Evolutionary conservation across 768 basidiomycete species (phyloP).

Genomic region (Leccinum ochraceum): DNA sequence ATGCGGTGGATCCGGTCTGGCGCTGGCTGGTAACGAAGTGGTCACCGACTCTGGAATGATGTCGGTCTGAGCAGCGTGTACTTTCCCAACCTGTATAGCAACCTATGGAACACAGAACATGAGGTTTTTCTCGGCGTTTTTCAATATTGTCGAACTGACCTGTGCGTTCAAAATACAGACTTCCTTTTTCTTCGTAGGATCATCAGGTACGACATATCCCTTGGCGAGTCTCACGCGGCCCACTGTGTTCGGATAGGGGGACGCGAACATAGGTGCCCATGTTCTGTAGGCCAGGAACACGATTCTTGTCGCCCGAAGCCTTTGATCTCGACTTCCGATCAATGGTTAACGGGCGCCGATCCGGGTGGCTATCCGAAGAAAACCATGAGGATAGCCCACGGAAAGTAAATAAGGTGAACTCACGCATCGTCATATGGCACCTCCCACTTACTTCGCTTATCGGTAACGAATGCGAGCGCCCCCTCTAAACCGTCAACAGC

Average conservation of each 20-base stretch:
- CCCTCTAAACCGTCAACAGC: slow-evolving; percentile 41
- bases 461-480: slow-evolving; percentile 65
- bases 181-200: slow-evolving; percentile 38
- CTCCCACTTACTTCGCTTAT: slow-evolving; percentile 54
- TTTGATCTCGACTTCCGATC: slow-evolving; percentile 47
- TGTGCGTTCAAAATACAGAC: slow-evolving; percentile 66
- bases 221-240: slow-evolving; percentile 51
- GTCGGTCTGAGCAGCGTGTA: slow-evolving; percentile 56
- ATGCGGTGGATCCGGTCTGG: slow-evolving; percentile 20
- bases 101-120: slow-evolving; percentile 36
- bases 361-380: slow-evolving; percentile 38
- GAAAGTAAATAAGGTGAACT: slow-evolving; percentile 22
- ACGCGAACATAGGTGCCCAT: slow-evolving; percentile 49
- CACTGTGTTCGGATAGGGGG: slow-evolving; percentile 25
- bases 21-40: slow-evolving; percentile 27
- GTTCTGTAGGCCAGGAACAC: slow-evolving; percentile 53
- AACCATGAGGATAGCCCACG: neutral
- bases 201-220: slow-evolving; percentile 50
- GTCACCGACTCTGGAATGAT: slow-evolving; percentile 40
- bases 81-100: slow-evolving; percentile 59
- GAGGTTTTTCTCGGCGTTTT: neutral
- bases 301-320: slow-evolving; percentile 56
- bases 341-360: slow-evolving; percentile 20
- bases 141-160: slow-evolving; percentile 27
- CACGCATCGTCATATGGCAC: slow-evolving; percentile 82